Evolutionary conservation across 345 rosid species (phyloP).

Genomic region (Carallia brachiata): DNA sequence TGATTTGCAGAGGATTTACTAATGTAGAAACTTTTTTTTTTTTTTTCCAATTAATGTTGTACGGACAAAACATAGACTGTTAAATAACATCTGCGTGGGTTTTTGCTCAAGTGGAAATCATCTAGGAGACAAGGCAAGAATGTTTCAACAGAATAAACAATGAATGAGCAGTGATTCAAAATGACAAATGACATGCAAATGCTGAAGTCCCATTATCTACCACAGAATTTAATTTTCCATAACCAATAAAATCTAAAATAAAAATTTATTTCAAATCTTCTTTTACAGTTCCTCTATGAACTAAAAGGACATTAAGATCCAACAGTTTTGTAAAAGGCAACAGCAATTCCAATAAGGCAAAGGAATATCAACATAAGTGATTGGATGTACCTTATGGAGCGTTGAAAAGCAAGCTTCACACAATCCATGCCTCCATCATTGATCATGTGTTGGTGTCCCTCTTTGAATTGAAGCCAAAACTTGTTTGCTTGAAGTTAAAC

Average conservation of each 20-base stretch:
- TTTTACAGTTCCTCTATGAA: background rate
- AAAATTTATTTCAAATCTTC: background rate
- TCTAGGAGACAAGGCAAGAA: constrained; percentile 4
- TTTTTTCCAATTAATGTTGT: too few relatives aligned
- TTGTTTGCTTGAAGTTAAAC: too few relatives aligned
- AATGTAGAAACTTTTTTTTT: too few relatives aligned
- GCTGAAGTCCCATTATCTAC: background rate
- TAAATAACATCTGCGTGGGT: too few relatives aligned
- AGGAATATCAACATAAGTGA: too few relatives aligned
- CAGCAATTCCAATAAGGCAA: constrained; percentile 13
- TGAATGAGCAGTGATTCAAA: background rate
- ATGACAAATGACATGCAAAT: background rate
- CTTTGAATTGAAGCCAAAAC: too few relatives aligned
- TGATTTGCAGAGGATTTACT: too few relatives aligned
- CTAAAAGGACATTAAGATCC: constrained; percentile 8
- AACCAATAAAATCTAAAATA: background rate
- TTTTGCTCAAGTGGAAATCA: background rate
- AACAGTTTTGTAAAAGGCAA: constrained; percentile 1
- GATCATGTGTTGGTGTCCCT: too few relatives aligned
- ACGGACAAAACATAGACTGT: too few relatives aligned
- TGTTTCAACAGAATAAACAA: background rate
- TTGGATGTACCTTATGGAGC: too few relatives aligned
- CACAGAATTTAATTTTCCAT: background rate
- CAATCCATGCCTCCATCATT: too few relatives aligned
- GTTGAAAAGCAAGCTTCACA: too few relatives aligned